Conservation (phyloP, 129 eudicot genomes). For the Artemisia annua region DNA sequence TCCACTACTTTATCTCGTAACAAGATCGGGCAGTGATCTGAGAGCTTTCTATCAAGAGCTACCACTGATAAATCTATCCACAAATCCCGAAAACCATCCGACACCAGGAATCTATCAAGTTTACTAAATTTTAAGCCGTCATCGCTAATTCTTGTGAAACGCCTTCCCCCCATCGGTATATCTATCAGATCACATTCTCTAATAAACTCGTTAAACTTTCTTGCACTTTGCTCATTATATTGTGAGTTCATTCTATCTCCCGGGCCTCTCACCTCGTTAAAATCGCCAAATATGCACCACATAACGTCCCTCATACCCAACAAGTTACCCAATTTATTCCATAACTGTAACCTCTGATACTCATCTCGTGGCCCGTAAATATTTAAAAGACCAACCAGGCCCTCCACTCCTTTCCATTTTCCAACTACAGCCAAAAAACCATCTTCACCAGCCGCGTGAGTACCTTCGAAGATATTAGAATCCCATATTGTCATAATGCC, state of each 20-base stretch:
- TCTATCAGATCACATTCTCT: too few species aligned
- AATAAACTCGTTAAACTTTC: too few species aligned
- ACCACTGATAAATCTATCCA: neutral
- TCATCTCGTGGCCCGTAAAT: neutral
- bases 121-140: too few species aligned
- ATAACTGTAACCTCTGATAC: neutral
- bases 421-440: neutral
- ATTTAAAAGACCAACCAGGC: neutral
- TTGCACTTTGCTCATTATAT: too few species aligned
- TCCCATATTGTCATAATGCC: neutral
- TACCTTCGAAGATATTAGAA: neutral
- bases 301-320: too few species aligned
- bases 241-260: too few species aligned
- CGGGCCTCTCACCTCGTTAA: too few species aligned
- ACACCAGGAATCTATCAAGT: too few species aligned
- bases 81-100: neutral
- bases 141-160: too few species aligned
- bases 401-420: neutral
- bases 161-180: too few species aligned
- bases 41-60: too few species aligned
- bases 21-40: neutral
- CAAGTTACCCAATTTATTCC: neutral
- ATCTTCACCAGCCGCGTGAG: neutral
- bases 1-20: neutral
- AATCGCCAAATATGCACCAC: too few species aligned